Evolutionary conservation across 345 rosid genomes (phyloP).

Genomic region (Linum tenue): DNA sequence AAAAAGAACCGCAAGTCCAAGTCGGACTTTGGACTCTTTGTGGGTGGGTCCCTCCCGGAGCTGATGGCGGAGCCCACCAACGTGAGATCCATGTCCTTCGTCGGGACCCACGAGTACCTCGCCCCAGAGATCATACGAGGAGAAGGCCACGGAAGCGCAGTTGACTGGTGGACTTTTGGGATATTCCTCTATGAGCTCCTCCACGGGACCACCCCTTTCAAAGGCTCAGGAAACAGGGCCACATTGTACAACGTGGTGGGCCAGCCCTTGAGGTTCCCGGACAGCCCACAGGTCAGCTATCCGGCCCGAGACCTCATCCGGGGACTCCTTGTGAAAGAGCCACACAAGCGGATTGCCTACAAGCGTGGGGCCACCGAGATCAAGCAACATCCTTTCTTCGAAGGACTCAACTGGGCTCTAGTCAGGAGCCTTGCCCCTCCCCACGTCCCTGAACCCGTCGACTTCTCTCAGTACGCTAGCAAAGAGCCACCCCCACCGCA

Average conservation of each 20-base stretch:
- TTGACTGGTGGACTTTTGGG: slow-evolving; percentile 3
- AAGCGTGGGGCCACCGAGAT: slow-evolving; percentile 5
- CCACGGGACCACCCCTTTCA: slow-evolving; percentile 7
- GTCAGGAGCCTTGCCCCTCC: slow-evolving; percentile 2
- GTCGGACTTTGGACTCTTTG: neutral
- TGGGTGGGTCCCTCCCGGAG: slow-evolving; percentile 4
- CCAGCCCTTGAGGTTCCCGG: slow-evolving; percentile 2
- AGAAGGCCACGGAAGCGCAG: slow-evolving; percentile 2
- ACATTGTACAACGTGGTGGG: slow-evolving; percentile 2
- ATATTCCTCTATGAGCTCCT: slow-evolving; percentile 4
- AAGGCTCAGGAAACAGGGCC: slow-evolving; percentile 1
- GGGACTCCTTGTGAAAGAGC: slow-evolving; percentile 3
- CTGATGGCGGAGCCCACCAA: slow-evolving; percentile 4
- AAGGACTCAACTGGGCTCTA: slow-evolving; percentile 3
- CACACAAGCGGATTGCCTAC: slow-evolving; percentile 3
- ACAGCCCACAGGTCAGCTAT: neutral
- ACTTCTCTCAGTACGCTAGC: neutral
- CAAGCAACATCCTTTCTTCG: slow-evolving; percentile 2
- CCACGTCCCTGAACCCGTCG: slow-evolving; percentile 1
- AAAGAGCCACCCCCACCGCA: neutral
- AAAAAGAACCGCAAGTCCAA: slow-evolving; percentile 4
- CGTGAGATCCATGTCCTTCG: slow-evolving; percentile 4
- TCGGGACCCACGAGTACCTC: slow-evolving; percentile 6
- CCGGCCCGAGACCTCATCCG: neutral
- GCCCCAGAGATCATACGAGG: slow-evolving; percentile 5